phyloP scores from a whole-genome alignment of 352 stramenopile species.

The Phytophthora meadii region DNA sequence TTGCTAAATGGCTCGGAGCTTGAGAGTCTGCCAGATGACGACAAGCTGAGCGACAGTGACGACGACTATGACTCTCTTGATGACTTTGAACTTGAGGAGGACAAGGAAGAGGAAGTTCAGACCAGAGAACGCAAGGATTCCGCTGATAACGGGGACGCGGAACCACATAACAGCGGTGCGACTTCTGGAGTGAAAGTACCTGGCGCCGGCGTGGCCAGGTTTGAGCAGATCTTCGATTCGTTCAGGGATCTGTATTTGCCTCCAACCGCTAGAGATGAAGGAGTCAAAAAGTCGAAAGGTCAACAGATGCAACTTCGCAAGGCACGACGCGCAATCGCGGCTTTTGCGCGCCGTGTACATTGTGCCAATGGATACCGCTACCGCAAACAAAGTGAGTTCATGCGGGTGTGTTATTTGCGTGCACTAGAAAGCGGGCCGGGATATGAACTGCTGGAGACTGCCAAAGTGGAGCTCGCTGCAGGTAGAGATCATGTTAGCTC shows the following conservation, averaged over 20 bases:
- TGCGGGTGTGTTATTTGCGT: slow-evolving; percentile 65
- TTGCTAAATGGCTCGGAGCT: slow-evolving; percentile 35
- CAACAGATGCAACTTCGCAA: slow-evolving; percentile 30
- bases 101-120: slow-evolving; percentile 29
- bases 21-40: slow-evolving; percentile 36
- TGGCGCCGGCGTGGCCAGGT: slow-evolving; percentile 25
- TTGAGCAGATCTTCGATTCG: slow-evolving; percentile 62
- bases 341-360: slow-evolving; percentile 47
- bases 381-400: slow-evolving; percentile 69
- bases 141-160: slow-evolving; percentile 12
- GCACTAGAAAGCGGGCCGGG: slow-evolving; percentile 52
- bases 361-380: slow-evolving; percentile 59
- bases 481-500: neutral
- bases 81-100: slow-evolving; percentile 34
- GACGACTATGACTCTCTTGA: slow-evolving; percentile 44
- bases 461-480: slow-evolving; percentile 13
- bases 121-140: slow-evolving; percentile 26
- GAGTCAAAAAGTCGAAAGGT: slow-evolving; percentile 3
- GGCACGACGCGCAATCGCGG: slow-evolving; percentile 40
- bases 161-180: slow-evolving; percentile 7
- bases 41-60: slow-evolving; percentile 37
- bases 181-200: slow-evolving; percentile 14
- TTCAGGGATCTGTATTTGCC: slow-evolving; percentile 67
- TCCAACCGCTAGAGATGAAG: neutral
- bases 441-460: slow-evolving; percentile 25